A percentile compares a stretch with the other conserved stretches of the same genome.
Evolutionary conservation across 78 protist species (phyloP).

Genomic region (Dictyostelium purpureum): DNA sequence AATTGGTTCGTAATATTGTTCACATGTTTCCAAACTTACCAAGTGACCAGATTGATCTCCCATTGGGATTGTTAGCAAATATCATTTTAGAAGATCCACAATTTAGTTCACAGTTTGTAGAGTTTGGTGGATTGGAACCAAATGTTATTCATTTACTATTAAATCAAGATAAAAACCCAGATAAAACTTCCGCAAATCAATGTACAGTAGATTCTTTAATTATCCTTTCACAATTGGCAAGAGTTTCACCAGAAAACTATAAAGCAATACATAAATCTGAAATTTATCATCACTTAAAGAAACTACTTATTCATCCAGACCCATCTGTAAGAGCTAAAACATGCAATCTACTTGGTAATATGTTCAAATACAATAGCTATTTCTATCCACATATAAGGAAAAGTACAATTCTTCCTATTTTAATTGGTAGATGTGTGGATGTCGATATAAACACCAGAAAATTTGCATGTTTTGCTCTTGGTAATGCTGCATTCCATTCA

Average conservation of each 20-base stretch:
- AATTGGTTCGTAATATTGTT: conserved; percentile 27
- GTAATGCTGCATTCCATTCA: conserved; percentile 93
- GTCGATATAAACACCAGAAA: conserved; percentile 82
- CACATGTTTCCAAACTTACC: conserved; percentile 25
- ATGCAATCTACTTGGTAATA: conserved; percentile 92
- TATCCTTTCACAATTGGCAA: conserved; percentile 84
- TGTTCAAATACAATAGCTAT: conserved; percentile 83
- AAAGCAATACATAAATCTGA: conserved; percentile 30
- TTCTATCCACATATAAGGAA: conserved; percentile 79
- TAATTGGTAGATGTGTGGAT: conserved; percentile 58
- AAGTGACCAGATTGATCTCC: conserved; percentile 46
- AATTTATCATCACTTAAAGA: conserved; percentile 18
- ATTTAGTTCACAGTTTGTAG: conserved; percentile 19
- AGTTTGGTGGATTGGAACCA: conserved; percentile 51
- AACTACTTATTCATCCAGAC: conserved; percentile 57
- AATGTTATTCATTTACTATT: background rate
- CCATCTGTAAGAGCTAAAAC: conserved; percentile 85
- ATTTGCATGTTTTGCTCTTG: conserved; percentile 94
- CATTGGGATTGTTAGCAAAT: conserved; percentile 45
- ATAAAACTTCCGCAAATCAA: background rate
- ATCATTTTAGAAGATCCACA: conserved; percentile 9
- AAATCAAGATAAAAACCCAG: conserved; percentile 19
- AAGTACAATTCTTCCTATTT: conserved; percentile 25
- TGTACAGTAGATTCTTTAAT: conserved; percentile 64
- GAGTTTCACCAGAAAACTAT: conserved; percentile 69